Evolutionary conservation across 305 asterid genomes (phyloP).

Genomic region (Fraxinus xanthoxyloides): DNA sequence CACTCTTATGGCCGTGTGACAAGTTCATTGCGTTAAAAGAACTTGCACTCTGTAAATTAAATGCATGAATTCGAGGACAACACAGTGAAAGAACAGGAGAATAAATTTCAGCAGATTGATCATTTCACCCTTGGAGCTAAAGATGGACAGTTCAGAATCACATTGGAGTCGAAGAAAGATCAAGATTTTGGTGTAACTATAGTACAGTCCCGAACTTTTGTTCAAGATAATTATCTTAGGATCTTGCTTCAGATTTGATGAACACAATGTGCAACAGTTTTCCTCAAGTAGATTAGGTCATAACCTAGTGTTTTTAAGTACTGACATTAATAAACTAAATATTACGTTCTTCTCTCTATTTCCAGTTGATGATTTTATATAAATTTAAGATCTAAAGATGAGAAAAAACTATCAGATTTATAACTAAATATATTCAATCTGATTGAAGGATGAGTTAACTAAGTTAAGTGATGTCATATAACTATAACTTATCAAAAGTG

Average conservation of each 20-base stretch:
- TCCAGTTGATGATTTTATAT: background rate
- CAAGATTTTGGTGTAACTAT: background rate
- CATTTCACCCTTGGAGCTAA: background rate
- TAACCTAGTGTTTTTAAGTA: background rate
- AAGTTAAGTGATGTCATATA: background rate
- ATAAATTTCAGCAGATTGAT: background rate
- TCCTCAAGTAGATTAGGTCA: background rate
- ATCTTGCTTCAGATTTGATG: background rate
- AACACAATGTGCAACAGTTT: background rate
- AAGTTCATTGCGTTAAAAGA: background rate
- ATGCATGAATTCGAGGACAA: background rate
- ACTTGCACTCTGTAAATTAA: background rate
- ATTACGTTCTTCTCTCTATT: background rate
- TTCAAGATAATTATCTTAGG: background rate
- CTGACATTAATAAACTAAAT: background rate
- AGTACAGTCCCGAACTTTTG: background rate
- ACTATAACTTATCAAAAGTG: background rate
- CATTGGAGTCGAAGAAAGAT: background rate
- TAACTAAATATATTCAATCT: background rate
- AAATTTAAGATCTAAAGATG: background rate
- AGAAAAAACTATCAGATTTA: background rate
- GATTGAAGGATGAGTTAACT: background rate
- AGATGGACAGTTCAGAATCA: background rate
- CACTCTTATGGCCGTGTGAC: background rate
- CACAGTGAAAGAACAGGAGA: background rate